Evolutionary conservation across 2,329 filamentous ascomycete genomes (phyloP), one percentile per base, ranked within the genome.

Genomic region (Aspergillus sp.): DNA sequence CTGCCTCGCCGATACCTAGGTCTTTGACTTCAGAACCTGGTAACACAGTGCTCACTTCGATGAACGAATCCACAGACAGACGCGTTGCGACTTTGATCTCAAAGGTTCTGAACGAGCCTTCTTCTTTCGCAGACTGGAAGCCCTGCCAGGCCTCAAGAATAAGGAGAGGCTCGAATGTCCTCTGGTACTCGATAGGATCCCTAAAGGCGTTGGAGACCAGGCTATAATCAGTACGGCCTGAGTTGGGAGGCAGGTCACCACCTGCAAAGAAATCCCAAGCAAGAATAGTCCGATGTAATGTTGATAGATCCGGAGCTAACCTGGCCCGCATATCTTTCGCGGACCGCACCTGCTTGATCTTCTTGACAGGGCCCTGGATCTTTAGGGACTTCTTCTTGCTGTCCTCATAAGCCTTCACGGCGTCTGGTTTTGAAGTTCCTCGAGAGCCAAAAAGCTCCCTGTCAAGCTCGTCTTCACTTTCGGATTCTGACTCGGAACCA

Each of bases 111-210:
- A 88, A 87, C 22, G 86, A 91, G 52, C 89, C 87, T 76, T 99
- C 95, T 71, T 97, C 92, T 74, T 93, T 93, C 22, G 91, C 87
- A 54, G 92, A 93, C 54, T 96, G 89, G 74, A 99, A 95, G 4
- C 91, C 91, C 73, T 96, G 91, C 95, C 95, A 99, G 31, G 94
- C 94, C 81, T 99, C 95, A 28, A 96, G 89, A 31, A 95, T 88
- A 38, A 99, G 84, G 23, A 99, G 83, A 6, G 94, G 93, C 67
- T 96, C 89, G 76, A 99, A 99, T 0, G 93, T 97, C 62, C 87
- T 84, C 74, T 96, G 91, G 74, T 99, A 99, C 54, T 91, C 88
- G 48, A 81, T 80, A 0, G 93, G 91, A 68, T 92, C 89, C 30
- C 82, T 77, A 77, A 97, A 99, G 0, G 87, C 87, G 64, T 91